Base-by-base conservation (phyloP, 352 stramenopile species). In the Pythium periplocum region DNA sequence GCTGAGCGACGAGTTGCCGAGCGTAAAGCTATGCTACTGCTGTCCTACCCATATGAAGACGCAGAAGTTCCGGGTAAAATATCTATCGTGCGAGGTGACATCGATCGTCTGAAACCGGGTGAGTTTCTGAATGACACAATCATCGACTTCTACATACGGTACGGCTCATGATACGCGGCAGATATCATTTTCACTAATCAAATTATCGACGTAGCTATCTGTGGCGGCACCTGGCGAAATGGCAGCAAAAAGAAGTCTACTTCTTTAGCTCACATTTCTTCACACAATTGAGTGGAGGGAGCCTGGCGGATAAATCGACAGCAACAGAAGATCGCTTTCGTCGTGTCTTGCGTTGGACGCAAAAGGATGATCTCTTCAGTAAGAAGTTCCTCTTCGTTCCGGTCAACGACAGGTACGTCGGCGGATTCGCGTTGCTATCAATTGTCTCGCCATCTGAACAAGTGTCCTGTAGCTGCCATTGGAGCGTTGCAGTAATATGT, bases 251-350 rank as follows among this genome's bases (percentile, higher is more conserved):
- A 30, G 55, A 75, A 43, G 76, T 91, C 32, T 93, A 98, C 57
- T 93, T 98, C 55, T 98, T 98, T 62, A 97, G 87, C 26, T 97
- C 92, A 9, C 92, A 98, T 66, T 98, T 98, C 53, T 98, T 96
- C 71, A 95, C 93, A 31, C 96, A 92, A 32, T 61, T 98, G 7
- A 74, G 81, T 52, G 73, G 89, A 26, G 68, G 86, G 30, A 59
- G 51, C 17, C 33, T 62, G 5, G 57, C 49, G 2, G 51, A 53
- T 67, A 48, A 60, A 62, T 30, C 59, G 17, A 41, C 48, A 5
- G 6, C 59, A 4, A 40, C 70, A 1, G 68, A 82, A 41, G 74
- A 86, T 47, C 72, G 76, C 17, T 78, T 86, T 44, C 59, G 64
- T 5, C 68, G 78, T 42, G 73, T 90, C 10, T 69, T 75, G 40